Percentiles rank a stretch among this genome's conserved stretches.
phyloP scores from a whole-genome alignment of 2,329 filamentous ascomycete species.

The Venturia pyrina region DNA sequence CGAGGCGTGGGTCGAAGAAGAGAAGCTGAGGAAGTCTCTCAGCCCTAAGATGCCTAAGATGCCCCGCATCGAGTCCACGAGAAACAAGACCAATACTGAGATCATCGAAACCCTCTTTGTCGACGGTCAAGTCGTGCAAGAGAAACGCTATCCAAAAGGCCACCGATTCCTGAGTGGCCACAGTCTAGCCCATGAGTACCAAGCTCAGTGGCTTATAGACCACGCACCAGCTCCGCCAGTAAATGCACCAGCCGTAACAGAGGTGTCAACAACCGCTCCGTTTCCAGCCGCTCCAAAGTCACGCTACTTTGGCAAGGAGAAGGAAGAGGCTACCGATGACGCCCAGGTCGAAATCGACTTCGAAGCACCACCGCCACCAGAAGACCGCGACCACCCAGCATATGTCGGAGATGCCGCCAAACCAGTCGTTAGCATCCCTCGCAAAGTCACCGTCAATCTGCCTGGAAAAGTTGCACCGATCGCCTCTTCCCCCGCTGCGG shows the following conservation, averaged over 20 bases:
- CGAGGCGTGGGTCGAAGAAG: background rate
- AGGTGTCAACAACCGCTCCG: background rate
- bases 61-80: background rate
- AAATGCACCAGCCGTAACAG: background rate
- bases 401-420: background rate
- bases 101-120: background rate
- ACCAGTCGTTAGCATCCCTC: background rate
- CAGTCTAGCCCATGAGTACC: background rate
- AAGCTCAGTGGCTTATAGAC: background rate
- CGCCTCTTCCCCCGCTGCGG: background rate
- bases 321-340: background rate
- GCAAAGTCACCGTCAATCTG: constrained; percentile 1
- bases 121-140: background rate
- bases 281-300: background rate
- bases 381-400: background rate
- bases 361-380: constrained; percentile 1
- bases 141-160: background rate
- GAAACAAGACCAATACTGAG: background rate
- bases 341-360: background rate
- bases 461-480: background rate
- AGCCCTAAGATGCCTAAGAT: background rate
- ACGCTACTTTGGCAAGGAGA: constrained; percentile 1
- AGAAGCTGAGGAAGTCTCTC: background rate
- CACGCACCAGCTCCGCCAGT: background rate
- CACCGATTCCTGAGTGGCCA: background rate